These are phyloP conservation scores for Sisymbrium altissimum DNA, from an alignment of 345 rosid species.

Conservation along the genomic window DNA sequence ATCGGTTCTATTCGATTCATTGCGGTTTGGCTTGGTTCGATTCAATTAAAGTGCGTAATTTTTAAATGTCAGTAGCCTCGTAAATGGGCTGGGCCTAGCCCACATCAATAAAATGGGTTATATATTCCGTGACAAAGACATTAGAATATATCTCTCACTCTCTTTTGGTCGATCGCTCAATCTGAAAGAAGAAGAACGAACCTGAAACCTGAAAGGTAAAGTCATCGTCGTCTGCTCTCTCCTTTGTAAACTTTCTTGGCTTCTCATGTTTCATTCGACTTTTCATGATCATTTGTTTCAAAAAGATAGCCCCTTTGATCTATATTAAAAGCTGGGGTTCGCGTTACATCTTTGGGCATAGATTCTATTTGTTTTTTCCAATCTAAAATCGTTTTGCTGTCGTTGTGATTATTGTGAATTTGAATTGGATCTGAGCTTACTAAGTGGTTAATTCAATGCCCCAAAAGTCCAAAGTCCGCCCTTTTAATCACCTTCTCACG, in stretches of 20 bases:
- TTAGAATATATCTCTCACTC: neutral
- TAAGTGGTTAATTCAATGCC: slow-evolving; percentile 3
- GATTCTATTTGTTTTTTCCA: too few relatives aligned
- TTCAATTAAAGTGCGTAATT: neutral
- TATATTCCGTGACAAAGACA: neutral
- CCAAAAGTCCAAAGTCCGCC: neutral
- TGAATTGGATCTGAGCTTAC: neutral
- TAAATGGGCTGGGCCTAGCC: slow-evolving; percentile 14
- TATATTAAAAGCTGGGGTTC: too few relatives aligned
- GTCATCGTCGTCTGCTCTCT: neutral
- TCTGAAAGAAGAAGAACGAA: slow-evolving; percentile 11
- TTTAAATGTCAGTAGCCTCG: too few relatives aligned
- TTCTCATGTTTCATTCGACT: neutral
- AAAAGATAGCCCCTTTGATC: neutral
- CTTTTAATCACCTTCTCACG: neutral
- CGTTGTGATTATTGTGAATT: slow-evolving; percentile 10
- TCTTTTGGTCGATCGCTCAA: slow-evolving; percentile 12
- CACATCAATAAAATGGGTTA: neutral
- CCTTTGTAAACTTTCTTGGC: neutral
- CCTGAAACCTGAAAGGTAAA: slow-evolving; percentile 20
- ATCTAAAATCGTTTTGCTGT: too few relatives aligned
- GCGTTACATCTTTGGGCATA: too few relatives aligned
- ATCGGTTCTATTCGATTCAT: too few relatives aligned
- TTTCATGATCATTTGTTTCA: neutral
- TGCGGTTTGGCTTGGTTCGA: neutral